Percentiles rank a stretch among this genome's conserved stretches.
These are phyloP conservation scores for Silene latifolia DNA, from an alignment of 148 eudicot species.

Conservation along the genomic window DNA sequence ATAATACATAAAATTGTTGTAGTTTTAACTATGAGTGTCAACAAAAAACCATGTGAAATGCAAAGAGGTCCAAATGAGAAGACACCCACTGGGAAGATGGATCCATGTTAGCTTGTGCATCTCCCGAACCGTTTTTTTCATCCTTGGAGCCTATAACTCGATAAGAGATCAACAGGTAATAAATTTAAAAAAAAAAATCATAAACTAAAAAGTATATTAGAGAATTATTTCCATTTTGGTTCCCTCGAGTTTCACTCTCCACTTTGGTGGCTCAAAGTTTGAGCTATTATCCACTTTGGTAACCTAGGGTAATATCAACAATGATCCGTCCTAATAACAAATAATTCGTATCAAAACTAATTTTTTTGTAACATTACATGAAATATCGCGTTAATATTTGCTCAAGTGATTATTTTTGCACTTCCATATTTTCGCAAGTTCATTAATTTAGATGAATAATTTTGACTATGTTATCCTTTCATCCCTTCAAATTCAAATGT, in stretches of 20 bases:
- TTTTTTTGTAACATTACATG: no score
- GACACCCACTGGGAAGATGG: conserved; percentile 58
- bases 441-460: no score
- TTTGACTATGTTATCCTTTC: no score
- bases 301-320: background rate
- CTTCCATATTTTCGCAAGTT: no score
- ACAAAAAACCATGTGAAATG: background rate
- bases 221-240: background rate
- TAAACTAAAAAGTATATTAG: background rate
- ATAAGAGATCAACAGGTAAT: conserved; percentile 2
- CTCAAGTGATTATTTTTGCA: no score
- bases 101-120: conserved; percentile 33
- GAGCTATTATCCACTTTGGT: no score
- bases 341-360: no score
- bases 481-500: no score
- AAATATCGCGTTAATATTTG: no score
- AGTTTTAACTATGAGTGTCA: background rate
- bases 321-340: no score
- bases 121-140: conserved; percentile 48
- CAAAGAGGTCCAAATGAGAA: background rate
- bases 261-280: background rate
- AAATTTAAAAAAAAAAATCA: background rate
- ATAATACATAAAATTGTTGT: background rate
- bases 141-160: conserved; percentile 48
- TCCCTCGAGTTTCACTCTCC: background rate